Conservation (phyloP, 2,329 filamentous ascomycete genomes). For the Fusarium sp. region DNA sequence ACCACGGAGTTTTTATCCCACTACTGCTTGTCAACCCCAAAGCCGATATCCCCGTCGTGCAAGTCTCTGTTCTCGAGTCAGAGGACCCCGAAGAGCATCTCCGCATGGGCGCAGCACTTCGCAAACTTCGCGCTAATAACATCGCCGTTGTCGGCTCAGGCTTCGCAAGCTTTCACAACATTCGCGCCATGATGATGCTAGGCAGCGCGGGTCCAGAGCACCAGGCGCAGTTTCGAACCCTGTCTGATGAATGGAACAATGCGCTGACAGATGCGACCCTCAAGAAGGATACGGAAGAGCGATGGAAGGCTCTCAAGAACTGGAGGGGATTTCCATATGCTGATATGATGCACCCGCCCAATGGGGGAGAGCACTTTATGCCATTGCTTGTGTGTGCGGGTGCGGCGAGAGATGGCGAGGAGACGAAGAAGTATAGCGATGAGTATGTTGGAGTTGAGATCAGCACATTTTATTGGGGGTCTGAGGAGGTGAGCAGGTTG, state of each 20-base stretch:
- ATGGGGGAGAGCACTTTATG: constrained; percentile 70
- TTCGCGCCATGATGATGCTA: constrained; percentile 61
- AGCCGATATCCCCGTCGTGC: constrained; percentile 68
- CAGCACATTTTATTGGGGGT: constrained; percentile 69
- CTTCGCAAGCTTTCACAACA: constrained; percentile 70
- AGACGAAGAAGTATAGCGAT: constrained; percentile 62
- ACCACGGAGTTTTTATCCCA: constrained; percentile 72
- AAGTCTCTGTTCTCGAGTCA: constrained; percentile 66
- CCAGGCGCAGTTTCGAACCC: constrained; percentile 44
- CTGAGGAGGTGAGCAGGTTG: constrained; percentile 39
- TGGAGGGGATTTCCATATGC: constrained; percentile 65
- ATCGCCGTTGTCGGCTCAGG: constrained; percentile 72
- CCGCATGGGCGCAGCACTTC: constrained; percentile 66
- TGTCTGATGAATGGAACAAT: constrained; percentile 60
- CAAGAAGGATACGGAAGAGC: constrained; percentile 51
- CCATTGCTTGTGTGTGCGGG: constrained; percentile 70
- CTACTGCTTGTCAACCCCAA: constrained; percentile 66
- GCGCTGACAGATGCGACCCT: constrained; percentile 59
- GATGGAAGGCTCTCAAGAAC: constrained; percentile 57
- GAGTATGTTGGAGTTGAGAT: constrained; percentile 63
- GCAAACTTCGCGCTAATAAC: constrained; percentile 63
- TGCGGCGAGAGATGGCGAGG: constrained; percentile 60
- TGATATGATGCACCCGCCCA: constrained; percentile 66
- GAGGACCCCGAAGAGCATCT: constrained; percentile 65
- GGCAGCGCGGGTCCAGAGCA: constrained; percentile 40